phyloP scores from a whole-genome alignment of 495 filamentous ascomycete genomes.

The Hypoxylon intermedium region DNA sequence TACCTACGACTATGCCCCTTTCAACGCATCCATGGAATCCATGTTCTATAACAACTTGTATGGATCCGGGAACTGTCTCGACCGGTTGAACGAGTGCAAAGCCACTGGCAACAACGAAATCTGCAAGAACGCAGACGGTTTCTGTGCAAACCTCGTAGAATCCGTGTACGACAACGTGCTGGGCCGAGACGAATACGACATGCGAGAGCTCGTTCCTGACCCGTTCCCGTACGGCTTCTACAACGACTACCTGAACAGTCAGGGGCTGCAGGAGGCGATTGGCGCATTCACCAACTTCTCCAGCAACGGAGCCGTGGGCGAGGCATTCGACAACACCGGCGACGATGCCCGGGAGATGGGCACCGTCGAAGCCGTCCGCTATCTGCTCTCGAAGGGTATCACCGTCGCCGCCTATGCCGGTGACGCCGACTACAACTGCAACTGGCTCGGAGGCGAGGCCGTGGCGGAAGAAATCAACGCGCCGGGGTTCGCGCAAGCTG shows the following conservation, averaged over 20 bases:
- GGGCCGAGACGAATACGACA: conserved; percentile 66
- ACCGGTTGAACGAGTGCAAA: conserved; percentile 61
- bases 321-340: conserved; percentile 62
- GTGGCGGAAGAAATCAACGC: conserved; percentile 56
- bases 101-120: conserved; percentile 35
- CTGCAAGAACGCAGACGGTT: conserved; percentile 54
- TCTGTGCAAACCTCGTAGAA: conserved; percentile 64
- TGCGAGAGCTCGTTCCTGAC: conserved; percentile 63
- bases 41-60: conserved; percentile 68
- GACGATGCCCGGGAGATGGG: conserved; percentile 61
- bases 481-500: conserved; percentile 56
- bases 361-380: conserved; percentile 58
- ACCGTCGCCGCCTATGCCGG: conserved; percentile 66
- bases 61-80: conserved; percentile 68
- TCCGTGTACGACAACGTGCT: conserved; percentile 58
- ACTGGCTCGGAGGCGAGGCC: conserved; percentile 69
- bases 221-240: conserved; percentile 69
- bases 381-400: conserved; percentile 59
- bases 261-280: conserved; percentile 63
- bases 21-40: conserved; percentile 51
- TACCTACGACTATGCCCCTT: conserved; percentile 65
- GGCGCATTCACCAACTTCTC: conserved; percentile 67
- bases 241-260: conserved; percentile 64
- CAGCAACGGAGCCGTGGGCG: conserved; percentile 54
- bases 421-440: conserved; percentile 96